Evolutionary conservation across 768 basidiomycete genomes (phyloP).

Genomic region (Glaciozyma antarctica): DNA sequence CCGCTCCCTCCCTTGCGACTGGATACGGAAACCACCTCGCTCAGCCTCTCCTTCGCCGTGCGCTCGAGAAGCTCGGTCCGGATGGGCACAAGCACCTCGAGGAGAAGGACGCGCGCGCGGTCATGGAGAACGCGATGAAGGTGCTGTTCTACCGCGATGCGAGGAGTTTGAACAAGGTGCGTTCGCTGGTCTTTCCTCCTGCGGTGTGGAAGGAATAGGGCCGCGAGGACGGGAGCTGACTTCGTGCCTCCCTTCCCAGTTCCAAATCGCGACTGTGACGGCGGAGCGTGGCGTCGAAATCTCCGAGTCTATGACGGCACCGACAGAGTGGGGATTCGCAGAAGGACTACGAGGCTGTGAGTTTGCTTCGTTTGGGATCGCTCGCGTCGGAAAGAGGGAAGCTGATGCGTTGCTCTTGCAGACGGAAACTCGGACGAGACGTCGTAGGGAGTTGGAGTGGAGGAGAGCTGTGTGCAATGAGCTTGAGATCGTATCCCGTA

Average conservation of each 20-base stretch:
- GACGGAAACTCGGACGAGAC: conserved; percentile 33
- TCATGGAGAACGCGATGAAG: conserved; percentile 77
- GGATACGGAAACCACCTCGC: conserved; percentile 91
- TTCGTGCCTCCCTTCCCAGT: conserved; percentile 46
- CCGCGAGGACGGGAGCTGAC: neutral
- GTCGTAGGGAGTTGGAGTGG: neutral
- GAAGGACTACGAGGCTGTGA: conserved; percentile 66
- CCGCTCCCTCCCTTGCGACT: conserved; percentile 83
- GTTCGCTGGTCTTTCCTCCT: conserved; percentile 33
- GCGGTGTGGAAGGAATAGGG: neutral
- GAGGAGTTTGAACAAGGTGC: conserved; percentile 84
- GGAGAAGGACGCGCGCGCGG: conserved; percentile 64
- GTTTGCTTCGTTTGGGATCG: neutral
- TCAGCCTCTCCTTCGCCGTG: conserved; percentile 79
- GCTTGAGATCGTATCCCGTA: too few relatives aligned
- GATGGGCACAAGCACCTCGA: conserved; percentile 45
- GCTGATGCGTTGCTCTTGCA: neutral
- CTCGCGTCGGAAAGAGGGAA: neutral
- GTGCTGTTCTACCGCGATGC: conserved; percentile 96
- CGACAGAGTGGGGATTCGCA: conserved; percentile 84
- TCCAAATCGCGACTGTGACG: conserved; percentile 87
- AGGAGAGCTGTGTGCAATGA: neutral
- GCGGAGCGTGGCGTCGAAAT: conserved; percentile 58
- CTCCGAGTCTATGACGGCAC: conserved; percentile 62
- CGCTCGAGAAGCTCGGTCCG: conserved; percentile 55